A percentile compares a stretch with the other conserved stretches of the same genome.
These are phyloP conservation scores for Amylocystis lapponica DNA, from an alignment of 768 basidiomycete genomes.

Conservation along the genomic window DNA sequence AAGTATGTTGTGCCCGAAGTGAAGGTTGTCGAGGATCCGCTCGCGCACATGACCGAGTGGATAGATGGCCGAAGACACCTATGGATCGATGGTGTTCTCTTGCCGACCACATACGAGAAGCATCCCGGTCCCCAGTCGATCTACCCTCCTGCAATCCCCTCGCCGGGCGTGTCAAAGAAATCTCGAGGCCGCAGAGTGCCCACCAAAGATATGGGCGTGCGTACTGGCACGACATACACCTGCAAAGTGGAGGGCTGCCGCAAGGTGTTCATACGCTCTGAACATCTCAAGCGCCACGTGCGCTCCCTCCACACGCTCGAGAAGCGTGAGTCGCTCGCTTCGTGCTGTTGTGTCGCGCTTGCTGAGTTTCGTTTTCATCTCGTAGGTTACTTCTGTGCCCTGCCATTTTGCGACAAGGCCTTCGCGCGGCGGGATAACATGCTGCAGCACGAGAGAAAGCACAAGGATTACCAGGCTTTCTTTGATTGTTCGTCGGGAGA, in stretches of 20 bases:
- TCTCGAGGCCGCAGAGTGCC: slow-evolving; percentile 45
- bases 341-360: not conserved
- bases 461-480: slow-evolving; percentile 26
- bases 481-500: slow-evolving; percentile 11
- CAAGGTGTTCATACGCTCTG: slow-evolving; percentile 73
- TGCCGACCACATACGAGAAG: not conserved
- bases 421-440: slow-evolving; percentile 78
- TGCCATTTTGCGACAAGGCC: slow-evolving; percentile 58
- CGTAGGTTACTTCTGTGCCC: slow-evolving; percentile 52
- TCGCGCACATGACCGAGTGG: not conserved
- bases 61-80: not conserved
- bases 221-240: slow-evolving; percentile 42
- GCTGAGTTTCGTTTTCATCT: not conserved
- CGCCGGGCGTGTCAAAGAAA: slow-evolving; percentile 47
- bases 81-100: not conserved
- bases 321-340: slow-evolving; percentile 52
- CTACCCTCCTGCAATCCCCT: slow-evolving; percentile 20
- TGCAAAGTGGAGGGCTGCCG: slow-evolving; percentile 69
- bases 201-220: slow-evolving; percentile 18
- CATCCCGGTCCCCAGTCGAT: not conserved
- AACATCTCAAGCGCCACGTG: slow-evolving; percentile 80
- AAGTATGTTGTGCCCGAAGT: slow-evolving; percentile 1
- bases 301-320: slow-evolving; percentile 77
- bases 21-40: not conserved
- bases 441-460: slow-evolving; percentile 66